Base-by-base conservation (phyloP, 2,329 filamentous ascomycete genomes). In the Talaromyces sp. region DNA sequence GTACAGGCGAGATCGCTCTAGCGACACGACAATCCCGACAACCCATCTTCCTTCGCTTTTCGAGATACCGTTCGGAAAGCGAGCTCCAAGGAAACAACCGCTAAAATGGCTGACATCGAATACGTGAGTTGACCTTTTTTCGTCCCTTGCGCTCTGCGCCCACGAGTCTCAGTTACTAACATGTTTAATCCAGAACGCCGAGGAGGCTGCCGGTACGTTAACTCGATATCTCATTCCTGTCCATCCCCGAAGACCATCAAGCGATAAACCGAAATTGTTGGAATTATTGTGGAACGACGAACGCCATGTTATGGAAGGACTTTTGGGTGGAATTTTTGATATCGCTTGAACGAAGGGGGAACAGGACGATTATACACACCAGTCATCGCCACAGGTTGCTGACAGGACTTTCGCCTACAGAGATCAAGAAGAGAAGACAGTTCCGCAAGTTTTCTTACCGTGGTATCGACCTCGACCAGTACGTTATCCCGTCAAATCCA, bases 391-490 rank as follows among this genome's bases (percentile, higher is more conserved):
- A 45, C 48, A 56, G 52, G 46, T 41, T 65, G 62, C 69, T 73
- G 70, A 73, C 69, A 64, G 52, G 54, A 51, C 33, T 51, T 58
- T 65, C 63, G 60, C 55, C 49, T 62, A 75, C 75, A 86, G 94
- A 97, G 90, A 84, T 99, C 82, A 99, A 97, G 91, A 96, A 90
- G 86, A 96, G 89, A 85, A 96, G 94, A 93, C 84, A 91, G 72
- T 97, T 97, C 90, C 90, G 91, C 84, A 99, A 97, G 89, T 99
- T 97, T 80, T 94, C 92, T 70, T 99, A 97, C 90, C 90, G 94
- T 78, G 94, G 94, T 77, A 90, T 99, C 80, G 94, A 99, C 81
- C 92, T 99, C 80, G 94, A 99, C 80, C 90, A 96, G 93, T 97
- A 92, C 75, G 91, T 83, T 63, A 24, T 16, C 47, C 53, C 63